Conservation (phyloP, 1,284 basidiomycete genomes). For the Trichosporon asahii region DNA sequence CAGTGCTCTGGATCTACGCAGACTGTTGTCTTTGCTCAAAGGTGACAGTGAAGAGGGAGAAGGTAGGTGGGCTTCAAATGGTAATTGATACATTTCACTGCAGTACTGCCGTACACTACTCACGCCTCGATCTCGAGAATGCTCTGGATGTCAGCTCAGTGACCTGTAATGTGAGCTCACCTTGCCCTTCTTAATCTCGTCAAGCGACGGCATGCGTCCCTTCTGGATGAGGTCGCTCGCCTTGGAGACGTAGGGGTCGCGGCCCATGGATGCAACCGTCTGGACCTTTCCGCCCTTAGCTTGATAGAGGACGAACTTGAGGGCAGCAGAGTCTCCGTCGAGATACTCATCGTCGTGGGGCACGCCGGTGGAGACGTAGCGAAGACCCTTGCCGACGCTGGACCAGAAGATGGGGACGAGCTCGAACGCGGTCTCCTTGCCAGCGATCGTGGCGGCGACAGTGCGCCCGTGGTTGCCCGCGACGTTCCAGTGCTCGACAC, state of each 20-base stretch:
- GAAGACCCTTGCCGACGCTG: constrained; percentile 68
- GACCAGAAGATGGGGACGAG: constrained; percentile 87
- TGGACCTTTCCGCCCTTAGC: constrained; percentile 70
- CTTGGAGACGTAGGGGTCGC: constrained; percentile 67
- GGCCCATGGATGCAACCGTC: constrained; percentile 67
- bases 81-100: constrained; percentile 1
- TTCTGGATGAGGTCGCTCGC: constrained; percentile 75
- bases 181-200: constrained; percentile 64
- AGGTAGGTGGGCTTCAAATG: neutral
- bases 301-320: constrained; percentile 90
- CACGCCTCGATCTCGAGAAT: constrained; percentile 38
- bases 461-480: constrained; percentile 81
- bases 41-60: no score
- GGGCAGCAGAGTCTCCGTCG: constrained; percentile 68
- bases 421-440: constrained; percentile 51
- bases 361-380: constrained; percentile 69
- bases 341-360: constrained; percentile 71
- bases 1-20: neutral
- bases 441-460: constrained; percentile 67
- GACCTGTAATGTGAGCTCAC: constrained; percentile 25
- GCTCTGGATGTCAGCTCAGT: constrained; percentile 15
- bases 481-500: constrained; percentile 56
- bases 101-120: neutral
- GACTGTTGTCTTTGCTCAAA: neutral
- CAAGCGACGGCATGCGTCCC: constrained; percentile 73